A percentile compares a stretch with the other conserved stretches of the same genome.
These are phyloP conservation scores for Iris pallida DNA, from an alignment of 116 monocot species.

Conservation along the genomic window DNA sequence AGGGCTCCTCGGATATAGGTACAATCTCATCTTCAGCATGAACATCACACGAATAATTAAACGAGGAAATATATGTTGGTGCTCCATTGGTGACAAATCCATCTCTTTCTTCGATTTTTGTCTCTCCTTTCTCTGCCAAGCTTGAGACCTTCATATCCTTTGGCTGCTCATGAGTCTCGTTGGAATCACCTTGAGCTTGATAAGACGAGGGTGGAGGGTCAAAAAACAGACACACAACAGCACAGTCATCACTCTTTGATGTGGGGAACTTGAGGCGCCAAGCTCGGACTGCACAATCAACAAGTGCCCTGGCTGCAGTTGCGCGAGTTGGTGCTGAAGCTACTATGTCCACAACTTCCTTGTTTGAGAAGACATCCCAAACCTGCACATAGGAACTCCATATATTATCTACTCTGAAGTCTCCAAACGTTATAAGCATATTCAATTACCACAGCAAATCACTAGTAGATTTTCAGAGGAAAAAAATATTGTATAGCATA, in stretches of 20 bases:
- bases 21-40: slow-evolving; percentile 29
- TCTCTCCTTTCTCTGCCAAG: neutral
- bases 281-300: slow-evolving; percentile 55
- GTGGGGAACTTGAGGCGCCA: slow-evolving; percentile 60
- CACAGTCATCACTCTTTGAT: slow-evolving; percentile 69
- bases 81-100: neutral
- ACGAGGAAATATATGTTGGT: neutral
- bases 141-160: neutral
- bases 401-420: neutral
- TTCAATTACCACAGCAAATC: too few species aligned
- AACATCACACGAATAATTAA: slow-evolving; percentile 5
- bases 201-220: slow-evolving; percentile 6
- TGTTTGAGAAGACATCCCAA: slow-evolving; percentile 73
- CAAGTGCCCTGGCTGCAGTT: slow-evolving; percentile 57
- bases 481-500: too few species aligned
- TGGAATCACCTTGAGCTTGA: slow-evolving; percentile 2
- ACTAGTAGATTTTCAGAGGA: too few species aligned
- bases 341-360: slow-evolving; percentile 64
- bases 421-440: too few species aligned
- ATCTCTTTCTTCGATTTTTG: slow-evolving; percentile 2
- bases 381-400: slow-evolving; percentile 24
- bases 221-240: slow-evolving; percentile 56
- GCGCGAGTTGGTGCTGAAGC: slow-evolving; percentile 51
- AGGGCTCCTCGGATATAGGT: slow-evolving; percentile 23
- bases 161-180: neutral